Conservation (phyloP, 805 yeast genomes). For the Candida peoriensis region DNA sequence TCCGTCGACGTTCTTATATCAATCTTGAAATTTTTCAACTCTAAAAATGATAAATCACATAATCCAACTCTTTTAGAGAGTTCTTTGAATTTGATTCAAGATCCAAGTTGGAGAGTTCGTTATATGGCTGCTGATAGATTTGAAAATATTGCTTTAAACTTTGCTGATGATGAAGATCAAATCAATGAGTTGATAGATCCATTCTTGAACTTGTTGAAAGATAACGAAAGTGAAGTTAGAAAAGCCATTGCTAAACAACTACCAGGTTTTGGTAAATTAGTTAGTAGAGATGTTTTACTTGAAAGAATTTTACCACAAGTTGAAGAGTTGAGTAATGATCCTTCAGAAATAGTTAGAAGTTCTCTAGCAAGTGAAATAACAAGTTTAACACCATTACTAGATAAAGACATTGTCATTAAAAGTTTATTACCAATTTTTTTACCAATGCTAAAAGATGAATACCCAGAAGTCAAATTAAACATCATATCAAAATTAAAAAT, state of each 20-base stretch:
- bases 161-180: slow-evolving; percentile 52
- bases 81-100: slow-evolving; percentile 69
- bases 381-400: slow-evolving; percentile 77
- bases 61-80: slow-evolving; percentile 58
- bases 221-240: slow-evolving; percentile 94
- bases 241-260: slow-evolving; percentile 91
- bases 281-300: slow-evolving; percentile 49
- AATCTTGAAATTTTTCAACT: slow-evolving; percentile 64
- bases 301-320: slow-evolving; percentile 78
- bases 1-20: slow-evolving; percentile 85
- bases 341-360: slow-evolving; percentile 88
- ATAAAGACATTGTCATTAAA: slow-evolving; percentile 79
- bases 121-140: slow-evolving; percentile 97
- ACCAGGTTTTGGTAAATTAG: slow-evolving; percentile 62
- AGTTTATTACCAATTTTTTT: slow-evolving; percentile 81
- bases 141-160: slow-evolving; percentile 62
- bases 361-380: slow-evolving; percentile 88
- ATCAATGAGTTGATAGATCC: slow-evolving; percentile 48
- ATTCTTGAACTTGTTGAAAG: slow-evolving; percentile 75
- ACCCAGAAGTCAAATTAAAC: slow-evolving; percentile 92
- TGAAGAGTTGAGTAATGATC: slow-evolving; percentile 79
- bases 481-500: slow-evolving; percentile 88
- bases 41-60: slow-evolving; percentile 51
- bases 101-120: slow-evolving; percentile 97
- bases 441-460: slow-evolving; percentile 93